Base-by-base conservation (phyloP, 2,329 filamentous ascomycete genomes). In the Eutypa lata region DNA sequence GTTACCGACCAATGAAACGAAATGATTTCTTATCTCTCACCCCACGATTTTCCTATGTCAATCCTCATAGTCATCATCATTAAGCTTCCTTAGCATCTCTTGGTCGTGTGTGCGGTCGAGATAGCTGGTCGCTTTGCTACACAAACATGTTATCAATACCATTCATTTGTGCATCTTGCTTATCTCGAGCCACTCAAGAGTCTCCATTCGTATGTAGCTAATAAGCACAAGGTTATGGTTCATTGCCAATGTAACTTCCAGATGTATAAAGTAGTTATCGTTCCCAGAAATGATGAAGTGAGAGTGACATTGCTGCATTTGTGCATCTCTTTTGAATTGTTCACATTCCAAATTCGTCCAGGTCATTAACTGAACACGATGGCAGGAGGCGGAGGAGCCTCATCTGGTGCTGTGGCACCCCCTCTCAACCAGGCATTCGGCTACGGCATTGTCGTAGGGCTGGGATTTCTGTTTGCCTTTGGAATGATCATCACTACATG, bases 401-500 rank as follows among this genome's bases (percentile, higher is more conserved):
- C 55, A 4, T 52, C 50, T 13, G 52, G 52, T 22, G 50, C 48
- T 37, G 51, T 58, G 21, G 45, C 51, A 22, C 53, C 57, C 5
- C 53, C 77, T 31, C 66, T 81, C 18, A 71, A 70, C 60, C 82
- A 87, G 65, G 83, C 80, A 50, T 86, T 84, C 58, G 88, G 88
- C 64, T 91, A 91, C 79, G 88, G 87, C 63, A 84, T 91, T 58
- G 81, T 91, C 49, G 71, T 91, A 38, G 88, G 88, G 16, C 71
- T 91, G 8, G 88, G 89, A 22, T 83, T 87, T 61, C 77, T 82
- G 18, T 91, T 91, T 70, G 85, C 88, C 42, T 73, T 90, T 54
- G 82, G 85, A 54, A 89, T 89, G 86, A 88, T 88, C 61, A 72
- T 81, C 50, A 86, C 85, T 11, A 89, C 86, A 3, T 87, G 85